Conservation (phyloP, 1,284 basidiomycete genomes). For the Rhodotorula sp. region DNA sequence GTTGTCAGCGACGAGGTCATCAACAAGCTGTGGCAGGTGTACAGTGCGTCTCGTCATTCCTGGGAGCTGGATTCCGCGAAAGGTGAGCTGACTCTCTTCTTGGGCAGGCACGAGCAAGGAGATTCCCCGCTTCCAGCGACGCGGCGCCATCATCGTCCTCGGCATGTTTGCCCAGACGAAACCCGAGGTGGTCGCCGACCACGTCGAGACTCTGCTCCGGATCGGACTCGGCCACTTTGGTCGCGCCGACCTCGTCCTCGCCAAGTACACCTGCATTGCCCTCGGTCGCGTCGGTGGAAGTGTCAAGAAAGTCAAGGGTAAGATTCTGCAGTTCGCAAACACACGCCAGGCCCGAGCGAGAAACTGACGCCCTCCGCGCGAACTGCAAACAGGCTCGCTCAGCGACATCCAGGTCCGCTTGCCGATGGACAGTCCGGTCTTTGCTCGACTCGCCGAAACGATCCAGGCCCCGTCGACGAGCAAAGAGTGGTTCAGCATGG, state of each 20-base stretch:
- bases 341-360: too few relatives aligned
- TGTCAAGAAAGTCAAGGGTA: constrained; percentile 94
- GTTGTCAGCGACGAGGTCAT: constrained; percentile 82
- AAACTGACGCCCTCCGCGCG: neutral
- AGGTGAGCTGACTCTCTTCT: neutral
- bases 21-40: constrained; percentile 90
- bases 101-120: constrained; percentile 64
- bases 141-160: constrained; percentile 89
- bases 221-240: constrained; percentile 85
- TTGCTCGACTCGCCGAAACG: constrained; percentile 73
- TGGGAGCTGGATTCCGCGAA: neutral
- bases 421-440: constrained; percentile 84
- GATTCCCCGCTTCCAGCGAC: constrained; percentile 76
- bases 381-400: constrained; percentile 62
- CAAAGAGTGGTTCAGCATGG: constrained; percentile 91
- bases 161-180: constrained; percentile 91
- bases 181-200: constrained; percentile 78
- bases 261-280: constrained; percentile 90
- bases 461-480: constrained; percentile 73
- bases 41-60: constrained; percentile 60
- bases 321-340: constrained; percentile 45
- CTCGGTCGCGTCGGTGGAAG: constrained; percentile 89
- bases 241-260: constrained; percentile 82
- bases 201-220: constrained; percentile 78
- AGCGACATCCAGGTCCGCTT: constrained; percentile 81